Percentiles rank a stretch among this genome's conserved stretches.
Evolutionary conservation across 768 basidiomycete genomes (phyloP).

Genomic region (Suillus paluster): DNA sequence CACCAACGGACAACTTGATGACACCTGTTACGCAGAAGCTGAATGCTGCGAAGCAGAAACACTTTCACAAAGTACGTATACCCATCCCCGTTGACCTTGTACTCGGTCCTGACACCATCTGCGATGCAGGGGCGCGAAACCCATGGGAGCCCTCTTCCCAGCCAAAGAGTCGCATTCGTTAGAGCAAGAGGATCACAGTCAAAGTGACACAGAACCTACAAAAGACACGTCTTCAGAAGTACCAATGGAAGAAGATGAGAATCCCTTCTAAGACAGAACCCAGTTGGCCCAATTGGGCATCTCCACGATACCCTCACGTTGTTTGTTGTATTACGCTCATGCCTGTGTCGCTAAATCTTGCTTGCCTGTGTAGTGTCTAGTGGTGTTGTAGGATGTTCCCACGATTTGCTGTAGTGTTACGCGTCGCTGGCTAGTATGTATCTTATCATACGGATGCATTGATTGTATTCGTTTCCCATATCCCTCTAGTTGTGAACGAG

Average conservation of each 20-base stretch:
- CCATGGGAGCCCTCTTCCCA: conserved; percentile 62
- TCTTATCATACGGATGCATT: conserved; percentile 4
- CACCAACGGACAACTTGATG: conserved; percentile 95
- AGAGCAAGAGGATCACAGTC: conserved; percentile 38
- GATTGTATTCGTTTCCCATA: conserved; percentile 6
- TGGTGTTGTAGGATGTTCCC: conserved; percentile 25
- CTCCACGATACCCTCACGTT: conserved; percentile 23
- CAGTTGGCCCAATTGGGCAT: conserved; percentile 16
- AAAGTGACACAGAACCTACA: conserved; percentile 44
- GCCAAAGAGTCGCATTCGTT: conserved; percentile 39
- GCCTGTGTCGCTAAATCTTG: conserved; percentile 35
- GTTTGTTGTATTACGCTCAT: conserved; percentile 28
- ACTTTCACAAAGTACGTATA: conserved; percentile 81
- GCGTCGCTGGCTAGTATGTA: conserved; percentile 13
- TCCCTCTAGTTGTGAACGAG: neutral
- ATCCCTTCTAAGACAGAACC: conserved; percentile 59
- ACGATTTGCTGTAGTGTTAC: conserved; percentile 20
- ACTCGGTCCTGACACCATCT: conserved; percentile 9
- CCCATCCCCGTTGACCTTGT: conserved; percentile 7
- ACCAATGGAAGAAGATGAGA: conserved; percentile 61
- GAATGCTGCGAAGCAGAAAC: conserved; percentile 89
- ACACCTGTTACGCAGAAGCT: conserved; percentile 94
- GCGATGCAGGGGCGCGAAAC: conserved; percentile 57
- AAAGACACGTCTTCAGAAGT: conserved; percentile 29
- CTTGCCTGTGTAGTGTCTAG: conserved; percentile 8